Evolutionary conservation across 352 stramenopile genomes (phyloP).

Genomic region (Vaucheria bursata): DNA sequence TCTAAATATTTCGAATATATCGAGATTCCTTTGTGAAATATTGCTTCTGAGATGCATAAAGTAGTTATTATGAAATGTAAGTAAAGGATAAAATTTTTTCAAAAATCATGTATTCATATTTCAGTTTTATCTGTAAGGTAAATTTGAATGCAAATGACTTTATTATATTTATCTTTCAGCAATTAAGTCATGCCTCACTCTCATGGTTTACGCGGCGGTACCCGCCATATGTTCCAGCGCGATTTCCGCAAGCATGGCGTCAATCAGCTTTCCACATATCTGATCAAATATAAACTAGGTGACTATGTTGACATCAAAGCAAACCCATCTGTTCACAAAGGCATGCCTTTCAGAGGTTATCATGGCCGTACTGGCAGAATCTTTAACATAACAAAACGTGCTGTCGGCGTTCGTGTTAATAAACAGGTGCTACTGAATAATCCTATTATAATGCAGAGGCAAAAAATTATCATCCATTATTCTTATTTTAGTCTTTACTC

Average conservation of each 20-base stretch:
- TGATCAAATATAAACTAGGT: conserved; percentile 87
- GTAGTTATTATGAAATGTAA: no score
- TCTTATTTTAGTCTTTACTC: neutral
- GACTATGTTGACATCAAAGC: conserved; percentile 99
- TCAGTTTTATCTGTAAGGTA: no score
- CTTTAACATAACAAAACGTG: conserved; percentile 98
- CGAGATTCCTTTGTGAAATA: no score
- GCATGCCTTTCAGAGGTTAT: conserved; percentile 99
- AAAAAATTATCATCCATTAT: neutral
- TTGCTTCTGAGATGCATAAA: no score
- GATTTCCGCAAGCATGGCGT: conserved; percentile 88
- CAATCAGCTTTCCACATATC: conserved; percentile 44
- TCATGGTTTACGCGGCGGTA: conserved; percentile 95
- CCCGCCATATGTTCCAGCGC: conserved; percentile 98
- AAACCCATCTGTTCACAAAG: conserved; percentile 97
- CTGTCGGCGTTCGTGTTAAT: conserved; percentile 97
- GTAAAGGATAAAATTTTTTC: no score
- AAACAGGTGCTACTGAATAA: conserved; percentile 76
- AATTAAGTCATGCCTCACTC: conserved; percentile 87
- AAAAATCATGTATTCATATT: no score
- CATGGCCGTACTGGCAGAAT: conserved; percentile 97
- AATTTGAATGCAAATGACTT: no score
- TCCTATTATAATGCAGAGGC: no score
- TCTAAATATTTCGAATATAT: no score
- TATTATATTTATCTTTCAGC: neutral